These are phyloP conservation scores for Neoboletus subvelutipes DNA, from an alignment of 768 basidiomycete species.

Conservation along the genomic window DNA sequence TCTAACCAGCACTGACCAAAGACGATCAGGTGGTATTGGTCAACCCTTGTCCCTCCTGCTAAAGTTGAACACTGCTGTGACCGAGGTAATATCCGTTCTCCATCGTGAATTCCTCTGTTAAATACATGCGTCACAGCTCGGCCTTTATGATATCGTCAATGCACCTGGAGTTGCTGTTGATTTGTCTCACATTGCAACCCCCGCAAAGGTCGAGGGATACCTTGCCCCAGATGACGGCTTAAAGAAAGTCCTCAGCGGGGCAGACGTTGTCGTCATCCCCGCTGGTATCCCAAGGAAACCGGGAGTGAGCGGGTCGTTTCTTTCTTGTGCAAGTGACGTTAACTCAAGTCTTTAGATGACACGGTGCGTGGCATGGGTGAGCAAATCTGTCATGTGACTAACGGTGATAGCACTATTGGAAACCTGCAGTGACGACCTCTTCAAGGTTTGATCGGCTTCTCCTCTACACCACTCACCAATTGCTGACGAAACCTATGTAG, in stretches of 20 bases:
- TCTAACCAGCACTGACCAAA: constrained; percentile 2
- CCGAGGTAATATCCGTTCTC: constrained; percentile 49
- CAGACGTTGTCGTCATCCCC: constrained; percentile 91
- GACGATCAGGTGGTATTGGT: constrained; percentile 81
- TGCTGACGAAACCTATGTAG: constrained; percentile 38
- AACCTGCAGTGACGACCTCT: constrained; percentile 78
- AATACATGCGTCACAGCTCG: constrained; percentile 50
- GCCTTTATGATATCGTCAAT: constrained; percentile 94
- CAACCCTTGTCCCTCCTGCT: constrained; percentile 93
- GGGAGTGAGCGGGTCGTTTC: constrained; percentile 54
- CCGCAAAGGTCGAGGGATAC: constrained; percentile 81
- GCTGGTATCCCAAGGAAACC: constrained; percentile 97
- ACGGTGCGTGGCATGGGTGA: constrained; percentile 36
- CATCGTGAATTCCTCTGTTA: constrained; percentile 2
- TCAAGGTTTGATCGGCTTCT: constrained; percentile 64
- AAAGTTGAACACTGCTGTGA: constrained; percentile 80
- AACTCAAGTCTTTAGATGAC: constrained; percentile 42
- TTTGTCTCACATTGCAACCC: constrained; percentile 89
- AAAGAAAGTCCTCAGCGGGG: constrained; percentile 78
- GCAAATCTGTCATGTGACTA: constrained; percentile 7
- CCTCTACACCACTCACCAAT: neutral
- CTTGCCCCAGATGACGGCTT: constrained; percentile 79
- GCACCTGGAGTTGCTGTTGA: constrained; percentile 97
- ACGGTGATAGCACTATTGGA: neutral
- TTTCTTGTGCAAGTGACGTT: neutral